Conservation (phyloP, 1,284 basidiomycete species). For the Clitocybe nebularis region DNA sequence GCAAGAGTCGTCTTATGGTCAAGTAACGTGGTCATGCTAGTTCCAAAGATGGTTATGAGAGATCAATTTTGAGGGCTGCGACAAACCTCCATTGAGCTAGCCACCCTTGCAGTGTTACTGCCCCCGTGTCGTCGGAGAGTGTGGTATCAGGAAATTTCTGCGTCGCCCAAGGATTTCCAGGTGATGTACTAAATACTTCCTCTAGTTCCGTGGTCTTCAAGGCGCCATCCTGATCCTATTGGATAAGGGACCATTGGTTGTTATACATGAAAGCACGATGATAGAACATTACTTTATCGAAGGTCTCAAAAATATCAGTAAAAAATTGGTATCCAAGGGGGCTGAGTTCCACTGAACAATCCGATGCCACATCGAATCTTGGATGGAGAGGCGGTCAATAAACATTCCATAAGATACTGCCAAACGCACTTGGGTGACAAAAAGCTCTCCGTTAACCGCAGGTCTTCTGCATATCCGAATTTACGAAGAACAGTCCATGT, state of each 20-base stretch:
- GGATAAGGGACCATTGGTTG: no score
- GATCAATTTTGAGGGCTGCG: neutral
- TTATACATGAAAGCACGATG: neutral
- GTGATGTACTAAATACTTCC: slow-evolving; percentile 90
- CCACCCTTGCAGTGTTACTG: slow-evolving; percentile 96
- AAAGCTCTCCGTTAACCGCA: slow-evolving; percentile 86
- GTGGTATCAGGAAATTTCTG: slow-evolving; percentile 90
- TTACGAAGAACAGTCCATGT: slow-evolving; percentile 96
- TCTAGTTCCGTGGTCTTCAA: slow-evolving; percentile 84
- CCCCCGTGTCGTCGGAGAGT: slow-evolving; percentile 84
- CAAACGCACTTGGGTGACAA: slow-evolving; percentile 72
- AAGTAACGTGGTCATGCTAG: slow-evolving; percentile 93
- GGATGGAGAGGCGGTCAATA: slow-evolving; percentile 17
- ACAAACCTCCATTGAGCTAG: slow-evolving; percentile 94
- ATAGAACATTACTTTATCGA: slow-evolving; percentile 74
- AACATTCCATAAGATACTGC: neutral
- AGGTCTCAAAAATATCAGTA: slow-evolving; percentile 95
- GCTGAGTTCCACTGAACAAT: slow-evolving; percentile 93
- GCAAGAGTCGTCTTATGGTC: slow-evolving; percentile 90
- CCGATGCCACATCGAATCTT: slow-evolving; percentile 89
- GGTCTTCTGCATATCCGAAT: slow-evolving; percentile 95
- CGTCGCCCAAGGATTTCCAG: slow-evolving; percentile 88
- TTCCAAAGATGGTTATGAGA: slow-evolving; percentile 3
- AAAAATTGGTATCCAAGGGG: slow-evolving; percentile 95
- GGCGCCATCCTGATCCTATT: slow-evolving; percentile 93